A percentile compares a stretch with the other conserved stretches of the same genome.
These are phyloP conservation scores for Coix lacrymajobi DNA, from an alignment of 176 grass and related monocot genomes.

Conservation along the genomic window DNA sequence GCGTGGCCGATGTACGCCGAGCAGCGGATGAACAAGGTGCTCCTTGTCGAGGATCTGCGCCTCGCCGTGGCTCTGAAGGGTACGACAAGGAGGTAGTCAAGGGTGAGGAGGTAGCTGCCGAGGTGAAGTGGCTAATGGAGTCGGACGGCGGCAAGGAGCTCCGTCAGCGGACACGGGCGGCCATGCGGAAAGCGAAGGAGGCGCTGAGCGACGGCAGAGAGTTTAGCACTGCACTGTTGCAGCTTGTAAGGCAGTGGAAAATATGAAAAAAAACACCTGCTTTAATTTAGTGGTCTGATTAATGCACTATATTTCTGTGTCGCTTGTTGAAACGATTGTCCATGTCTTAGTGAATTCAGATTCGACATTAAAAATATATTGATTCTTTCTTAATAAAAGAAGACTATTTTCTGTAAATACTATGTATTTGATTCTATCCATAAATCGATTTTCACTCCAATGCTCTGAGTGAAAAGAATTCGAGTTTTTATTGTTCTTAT, in stretches of 20 bases:
- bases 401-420: too few species aligned
- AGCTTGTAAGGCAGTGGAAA: neutral
- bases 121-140: slow-evolving; percentile 35
- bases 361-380: too few species aligned
- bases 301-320: too few species aligned
- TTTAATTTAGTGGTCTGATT: neutral
- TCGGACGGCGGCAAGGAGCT: slow-evolving; percentile 15
- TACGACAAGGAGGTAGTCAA: neutral
- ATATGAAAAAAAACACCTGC: neutral
- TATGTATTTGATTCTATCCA: too few species aligned
- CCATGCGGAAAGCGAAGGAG: slow-evolving; percentile 1
- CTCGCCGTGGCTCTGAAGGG: slow-evolving; percentile 13
- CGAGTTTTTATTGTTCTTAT: too few species aligned
- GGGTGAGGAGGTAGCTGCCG: slow-evolving; percentile 26
- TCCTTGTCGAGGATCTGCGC: slow-evolving; percentile 14
- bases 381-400: too few species aligned
- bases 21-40: slow-evolving; percentile 30
- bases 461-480: too few species aligned
- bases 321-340: too few species aligned
- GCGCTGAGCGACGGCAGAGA: slow-evolving; percentile 9
- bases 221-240: neutral
- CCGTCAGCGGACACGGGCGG: neutral
- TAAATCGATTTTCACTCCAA: too few species aligned
- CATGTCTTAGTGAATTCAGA: too few species aligned
- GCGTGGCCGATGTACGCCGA: slow-evolving; percentile 28